A percentile compares a stretch with the other conserved stretches of the same genome.
phyloP scores from a whole-genome alignment of 257 asterid genomes.

The Nicotiana noctiflora region DNA sequence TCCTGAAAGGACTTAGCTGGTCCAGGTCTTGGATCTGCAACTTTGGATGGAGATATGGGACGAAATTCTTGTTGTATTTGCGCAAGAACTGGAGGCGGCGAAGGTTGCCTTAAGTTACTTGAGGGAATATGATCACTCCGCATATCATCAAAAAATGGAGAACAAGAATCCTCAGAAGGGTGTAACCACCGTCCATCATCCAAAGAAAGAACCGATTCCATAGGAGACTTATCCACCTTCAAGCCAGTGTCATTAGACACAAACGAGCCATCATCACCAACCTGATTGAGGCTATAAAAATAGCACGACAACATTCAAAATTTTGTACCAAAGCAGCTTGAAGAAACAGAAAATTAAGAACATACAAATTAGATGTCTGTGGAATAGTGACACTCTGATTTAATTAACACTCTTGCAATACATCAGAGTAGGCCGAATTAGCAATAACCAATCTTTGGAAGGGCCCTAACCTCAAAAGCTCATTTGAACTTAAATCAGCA shows the following conservation, averaged over 20 bases:
- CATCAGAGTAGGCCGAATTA: not conserved
- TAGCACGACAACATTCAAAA: slow-evolving; percentile 28
- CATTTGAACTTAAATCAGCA: slow-evolving; percentile 44
- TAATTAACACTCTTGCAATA: not conserved
- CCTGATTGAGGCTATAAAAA: slow-evolving; percentile 60
- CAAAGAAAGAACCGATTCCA: slow-evolving; percentile 77
- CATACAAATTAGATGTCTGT: too few species aligned
- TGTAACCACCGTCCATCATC: slow-evolving; percentile 83
- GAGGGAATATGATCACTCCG: slow-evolving; percentile 45
- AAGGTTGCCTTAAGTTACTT: slow-evolving; percentile 67
- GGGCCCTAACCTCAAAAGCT: slow-evolving; percentile 54
- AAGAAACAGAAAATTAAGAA: not conserved
- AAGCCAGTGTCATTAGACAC: slow-evolving; percentile 27
- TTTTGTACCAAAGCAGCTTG: slow-evolving; percentile 15
- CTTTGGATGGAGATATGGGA: slow-evolving; percentile 75
- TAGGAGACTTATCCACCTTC: slow-evolving; percentile 40
- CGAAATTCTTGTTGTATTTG: slow-evolving; percentile 56
- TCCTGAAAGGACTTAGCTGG: slow-evolving; percentile 56
- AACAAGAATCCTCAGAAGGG: slow-evolving; percentile 40
- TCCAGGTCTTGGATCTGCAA: slow-evolving; percentile 97
- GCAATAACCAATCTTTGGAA: not conserved
- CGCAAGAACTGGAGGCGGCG: slow-evolving; percentile 93
- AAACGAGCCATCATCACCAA: slow-evolving; percentile 35
- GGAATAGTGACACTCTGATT: not conserved
- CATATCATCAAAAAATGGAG: slow-evolving; percentile 31